Conservation (phyloP, 2,329 filamentous ascomycete species). For the Diplocarpon rosae region DNA sequence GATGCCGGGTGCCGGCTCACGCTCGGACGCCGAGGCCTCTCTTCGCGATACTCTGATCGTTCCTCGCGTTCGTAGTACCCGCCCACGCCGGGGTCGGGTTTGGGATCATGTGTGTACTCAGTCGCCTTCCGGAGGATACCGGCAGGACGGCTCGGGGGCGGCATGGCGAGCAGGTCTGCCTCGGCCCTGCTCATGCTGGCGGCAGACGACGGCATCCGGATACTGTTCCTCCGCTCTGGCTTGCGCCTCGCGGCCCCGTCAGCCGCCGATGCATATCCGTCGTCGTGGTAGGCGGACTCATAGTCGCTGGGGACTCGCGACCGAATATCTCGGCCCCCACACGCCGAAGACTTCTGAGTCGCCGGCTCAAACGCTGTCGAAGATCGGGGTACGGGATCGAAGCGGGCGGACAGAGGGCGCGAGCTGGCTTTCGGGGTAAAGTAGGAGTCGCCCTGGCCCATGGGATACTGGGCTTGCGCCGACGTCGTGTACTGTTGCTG, state of each 20-base stretch:
- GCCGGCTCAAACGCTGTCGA: constrained; percentile 16
- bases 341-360: constrained; percentile 12
- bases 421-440: constrained; percentile 11
- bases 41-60: constrained; percentile 8
- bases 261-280: constrained; percentile 18
- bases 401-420: constrained; percentile 18
- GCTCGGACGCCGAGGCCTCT: constrained; percentile 19
- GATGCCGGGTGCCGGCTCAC: constrained; percentile 20
- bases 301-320: constrained; percentile 3
- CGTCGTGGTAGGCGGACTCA: constrained; percentile 14
- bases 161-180: constrained; percentile 20
- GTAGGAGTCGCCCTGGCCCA: constrained; percentile 4
- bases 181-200: constrained; percentile 13
- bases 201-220: constrained; percentile 14
- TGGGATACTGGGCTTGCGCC: constrained; percentile 6
- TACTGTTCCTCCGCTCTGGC: constrained; percentile 16
- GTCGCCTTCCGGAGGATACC: constrained; percentile 12
- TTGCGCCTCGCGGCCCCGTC: constrained; percentile 12
- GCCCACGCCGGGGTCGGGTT: background rate
- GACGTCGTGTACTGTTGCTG: constrained; percentile 4
- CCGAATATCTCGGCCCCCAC: constrained; percentile 10
- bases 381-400: constrained; percentile 16
- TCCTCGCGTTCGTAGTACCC: constrained; percentile 4
- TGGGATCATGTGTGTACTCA: constrained; percentile 8
- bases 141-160: constrained; percentile 13